These are phyloP conservation scores for Pseudocercospora fuligena DNA, from an alignment of 2,329 filamentous ascomycete genomes.

Conservation along the genomic window DNA sequence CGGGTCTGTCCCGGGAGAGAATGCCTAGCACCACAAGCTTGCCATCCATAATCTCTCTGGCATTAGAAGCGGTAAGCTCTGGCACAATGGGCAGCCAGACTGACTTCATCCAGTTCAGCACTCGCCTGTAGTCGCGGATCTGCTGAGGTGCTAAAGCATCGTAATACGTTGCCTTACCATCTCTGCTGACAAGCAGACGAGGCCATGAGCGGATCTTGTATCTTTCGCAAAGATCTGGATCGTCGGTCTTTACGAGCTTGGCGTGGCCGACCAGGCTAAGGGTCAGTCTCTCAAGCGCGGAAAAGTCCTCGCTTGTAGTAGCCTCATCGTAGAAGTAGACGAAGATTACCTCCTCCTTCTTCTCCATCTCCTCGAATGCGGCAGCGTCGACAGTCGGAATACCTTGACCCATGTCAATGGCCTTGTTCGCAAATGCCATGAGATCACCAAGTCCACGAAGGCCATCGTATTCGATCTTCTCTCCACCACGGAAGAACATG, in stretches of 20 bases:
- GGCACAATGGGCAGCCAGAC: slow-evolving; percentile 97
- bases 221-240: slow-evolving; percentile 72
- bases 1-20: slow-evolving; percentile 76
- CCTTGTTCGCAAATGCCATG: slow-evolving; percentile 83
- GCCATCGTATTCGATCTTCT: slow-evolving; percentile 90
- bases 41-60: slow-evolving; percentile 91
- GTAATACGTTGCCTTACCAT: slow-evolving; percentile 90
- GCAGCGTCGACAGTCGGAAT: slow-evolving; percentile 80
- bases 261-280: slow-evolving; percentile 89
- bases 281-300: slow-evolving; percentile 82
- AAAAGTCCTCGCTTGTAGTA: slow-evolving; percentile 89
- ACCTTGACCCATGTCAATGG: slow-evolving; percentile 74
- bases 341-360: slow-evolving; percentile 95
- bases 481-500: slow-evolving; percentile 87
- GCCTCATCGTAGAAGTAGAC: slow-evolving; percentile 97
- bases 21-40: slow-evolving; percentile 94
- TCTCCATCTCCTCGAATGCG: slow-evolving; percentile 79
- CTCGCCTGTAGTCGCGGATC: slow-evolving; percentile 83
- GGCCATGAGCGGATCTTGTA: slow-evolving; percentile 98
- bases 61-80: slow-evolving; percentile 88
- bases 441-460: slow-evolving; percentile 91
- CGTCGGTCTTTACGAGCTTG: slow-evolving; percentile 88
- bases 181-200: slow-evolving; percentile 84
- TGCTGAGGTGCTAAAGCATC: slow-evolving; percentile 83
- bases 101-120: slow-evolving; percentile 91